phyloP scores from a whole-genome alignment of 306 rosid genomes.

The Amphicarpaea edgeworthii region DNA sequence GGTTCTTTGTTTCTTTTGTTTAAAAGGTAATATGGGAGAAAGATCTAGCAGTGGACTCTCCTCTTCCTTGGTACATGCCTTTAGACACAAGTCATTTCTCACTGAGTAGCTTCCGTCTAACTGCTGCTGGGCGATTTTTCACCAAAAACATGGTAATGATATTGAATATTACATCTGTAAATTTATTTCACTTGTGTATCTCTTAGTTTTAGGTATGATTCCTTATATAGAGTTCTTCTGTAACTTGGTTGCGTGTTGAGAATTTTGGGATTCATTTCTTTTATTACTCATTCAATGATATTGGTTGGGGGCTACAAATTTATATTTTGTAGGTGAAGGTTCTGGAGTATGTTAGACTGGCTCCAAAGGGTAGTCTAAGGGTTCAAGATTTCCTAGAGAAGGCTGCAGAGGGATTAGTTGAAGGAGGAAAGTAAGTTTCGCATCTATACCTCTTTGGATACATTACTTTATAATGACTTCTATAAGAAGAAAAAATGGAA shows the following conservation, averaged over 20 bases:
- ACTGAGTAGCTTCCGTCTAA: conserved; percentile 89
- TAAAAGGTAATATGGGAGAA: conserved; percentile 80
- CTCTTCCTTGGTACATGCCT: conserved; percentile 94
- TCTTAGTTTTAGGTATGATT: conserved; percentile 17
- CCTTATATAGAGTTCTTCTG: conserved; percentile 22
- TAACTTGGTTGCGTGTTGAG: conserved; percentile 10
- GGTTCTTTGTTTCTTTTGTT: conserved; percentile 7
- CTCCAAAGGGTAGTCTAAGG: conserved; percentile 93
- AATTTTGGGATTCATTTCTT: conserved; percentile 3
- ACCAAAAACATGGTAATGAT: conserved; percentile 84
- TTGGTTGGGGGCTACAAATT: conserved; percentile 26
- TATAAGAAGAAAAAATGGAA: no score
- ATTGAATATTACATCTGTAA: background rate
- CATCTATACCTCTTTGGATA: conserved; percentile 21
- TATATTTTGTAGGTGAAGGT: conserved; percentile 69
- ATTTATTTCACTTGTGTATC: conserved; percentile 19
- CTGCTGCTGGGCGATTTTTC: conserved; percentile 77
- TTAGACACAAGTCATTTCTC: conserved; percentile 89
- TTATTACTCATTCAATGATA: conserved; percentile 10
- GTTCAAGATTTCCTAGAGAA: conserved; percentile 91
- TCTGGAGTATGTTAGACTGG: conserved; percentile 76
- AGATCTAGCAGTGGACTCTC: conserved; percentile 77
- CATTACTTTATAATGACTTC: no score
- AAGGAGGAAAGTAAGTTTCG: conserved; percentile 96
- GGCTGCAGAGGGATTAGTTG: conserved; percentile 94